phyloP scores from a whole-genome alignment of 345 rosid genomes.

The Conringia planisiliqua region DNA sequence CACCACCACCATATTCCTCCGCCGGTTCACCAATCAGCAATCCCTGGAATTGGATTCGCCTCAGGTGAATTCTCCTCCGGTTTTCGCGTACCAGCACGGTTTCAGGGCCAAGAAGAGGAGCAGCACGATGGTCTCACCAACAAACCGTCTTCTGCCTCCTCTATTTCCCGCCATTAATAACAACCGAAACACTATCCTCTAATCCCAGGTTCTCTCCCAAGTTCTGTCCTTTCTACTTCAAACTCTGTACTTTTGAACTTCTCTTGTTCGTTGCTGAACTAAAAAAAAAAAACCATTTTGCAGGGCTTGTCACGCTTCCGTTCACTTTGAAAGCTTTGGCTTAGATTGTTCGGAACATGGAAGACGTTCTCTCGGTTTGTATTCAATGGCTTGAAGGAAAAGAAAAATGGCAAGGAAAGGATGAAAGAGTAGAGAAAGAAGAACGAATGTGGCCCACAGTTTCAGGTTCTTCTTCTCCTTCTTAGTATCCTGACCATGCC shows the following conservation, averaged over 20 bases:
- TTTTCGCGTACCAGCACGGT: conserved; percentile 83
- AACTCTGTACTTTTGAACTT: background rate
- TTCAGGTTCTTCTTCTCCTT: conserved; percentile 29
- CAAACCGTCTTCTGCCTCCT: conserved; percentile 86
- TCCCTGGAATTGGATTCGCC: conserved; percentile 53
- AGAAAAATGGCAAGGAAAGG: conserved; percentile 15
- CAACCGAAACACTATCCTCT: conserved; percentile 17
- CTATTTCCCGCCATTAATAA: conserved; percentile 76
- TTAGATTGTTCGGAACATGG: conserved; percentile 21
- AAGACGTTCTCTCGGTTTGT: conserved; percentile 14
- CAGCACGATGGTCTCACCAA: conserved; percentile 66
- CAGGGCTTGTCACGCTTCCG: conserved; percentile 20
- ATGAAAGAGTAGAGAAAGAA: background rate
- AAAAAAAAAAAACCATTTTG: background rate
- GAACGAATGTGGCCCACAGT: background rate
- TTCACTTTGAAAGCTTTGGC: conserved; percentile 18
- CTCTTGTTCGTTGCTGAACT: conserved; percentile 6
- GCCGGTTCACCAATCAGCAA: conserved; percentile 45
- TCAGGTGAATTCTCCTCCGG: conserved; percentile 62
- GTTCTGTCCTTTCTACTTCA: background rate
- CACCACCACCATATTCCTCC: conserved; percentile 32
- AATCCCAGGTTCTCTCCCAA: conserved; percentile 37
- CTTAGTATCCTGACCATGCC: conserved; percentile 24
- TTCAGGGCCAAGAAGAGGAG: conserved; percentile 86
- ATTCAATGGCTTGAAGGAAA: conserved; percentile 44